Evolutionary conservation across 225 moss, liverwort and hornwort species (phyloP).

Genomic region (Ulota crispa): DNA sequence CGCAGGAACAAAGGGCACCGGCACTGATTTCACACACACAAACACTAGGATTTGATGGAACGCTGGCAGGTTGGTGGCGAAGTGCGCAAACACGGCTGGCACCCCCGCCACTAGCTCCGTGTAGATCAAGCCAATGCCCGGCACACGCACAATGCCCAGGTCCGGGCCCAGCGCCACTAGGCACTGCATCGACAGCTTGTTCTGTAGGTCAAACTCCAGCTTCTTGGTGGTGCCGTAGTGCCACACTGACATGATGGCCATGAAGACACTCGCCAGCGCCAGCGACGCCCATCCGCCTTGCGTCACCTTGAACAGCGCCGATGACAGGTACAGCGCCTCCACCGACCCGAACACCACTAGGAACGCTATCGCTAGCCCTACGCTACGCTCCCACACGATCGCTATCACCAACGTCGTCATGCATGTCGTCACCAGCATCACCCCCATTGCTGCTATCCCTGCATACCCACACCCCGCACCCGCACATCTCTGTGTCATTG

Average conservation of each 20-base stretch:
- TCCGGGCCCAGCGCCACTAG: constrained; percentile 41
- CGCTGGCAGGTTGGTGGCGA: constrained; percentile 57
- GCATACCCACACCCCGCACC: background rate
- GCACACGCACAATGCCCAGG: constrained; percentile 59
- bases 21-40: constrained; percentile 57
- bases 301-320: constrained; percentile 68
- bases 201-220: constrained; percentile 46
- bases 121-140: constrained; percentile 61
- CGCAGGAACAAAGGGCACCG: constrained; percentile 47
- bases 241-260: constrained; percentile 58
- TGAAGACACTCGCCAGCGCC: constrained; percentile 50
- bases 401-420: constrained; percentile 77
- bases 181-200: constrained; percentile 63
- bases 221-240: constrained; percentile 55
- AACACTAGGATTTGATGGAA: constrained; percentile 54
- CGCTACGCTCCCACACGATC: constrained; percentile 72
- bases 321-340: constrained; percentile 58
- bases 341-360: constrained; percentile 63
- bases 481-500: background rate
- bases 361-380: background rate
- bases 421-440: constrained; percentile 90
- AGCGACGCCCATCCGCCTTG: constrained; percentile 86
- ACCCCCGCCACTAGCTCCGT: constrained; percentile 60
- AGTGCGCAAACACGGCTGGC: constrained; percentile 62
- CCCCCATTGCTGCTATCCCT: constrained; percentile 78